Conservation (phyloP, 148 eudicot genomes). For the Vaccinium darrowii region DNA sequence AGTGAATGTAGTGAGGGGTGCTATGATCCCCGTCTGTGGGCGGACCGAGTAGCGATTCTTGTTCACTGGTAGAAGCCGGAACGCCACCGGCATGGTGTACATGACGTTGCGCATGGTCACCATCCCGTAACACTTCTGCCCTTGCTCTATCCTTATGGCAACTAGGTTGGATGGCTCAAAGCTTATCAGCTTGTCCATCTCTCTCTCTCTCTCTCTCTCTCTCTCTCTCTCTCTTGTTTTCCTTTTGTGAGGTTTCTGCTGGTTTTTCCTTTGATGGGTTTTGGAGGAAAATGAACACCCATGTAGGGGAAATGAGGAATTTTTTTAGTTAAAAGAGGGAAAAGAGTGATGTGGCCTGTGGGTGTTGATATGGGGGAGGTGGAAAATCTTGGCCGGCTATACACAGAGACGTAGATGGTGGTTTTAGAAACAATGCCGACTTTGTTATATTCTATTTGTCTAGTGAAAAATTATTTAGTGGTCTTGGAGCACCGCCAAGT, state of each 20-base stretch:
- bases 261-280: background rate
- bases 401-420: conserved; percentile 24
- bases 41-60: conserved; percentile 30
- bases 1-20: conserved; percentile 36
- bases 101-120: conserved; percentile 51
- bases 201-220: background rate
- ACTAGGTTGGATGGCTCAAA: conserved; percentile 51
- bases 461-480: too few species aligned
- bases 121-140: conserved; percentile 39
- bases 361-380: conserved; percentile 13
- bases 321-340: background rate
- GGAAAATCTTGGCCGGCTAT: conserved; percentile 28
- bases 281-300: conserved; percentile 11
- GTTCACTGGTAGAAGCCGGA: conserved; percentile 41
- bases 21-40: conserved; percentile 47
- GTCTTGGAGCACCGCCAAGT: too few species aligned
- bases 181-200: conserved; percentile 51
- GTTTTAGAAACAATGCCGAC: conserved; percentile 37
- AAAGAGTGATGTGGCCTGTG: background rate
- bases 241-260: background rate
- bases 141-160: conserved; percentile 39
- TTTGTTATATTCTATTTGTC: conserved; percentile 33
- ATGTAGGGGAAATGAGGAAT: conserved; percentile 10
- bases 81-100: conserved; percentile 64
- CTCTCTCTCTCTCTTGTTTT: too few species aligned